phyloP scores from a whole-genome alignment of 1,284 basidiomycete species.

The Rhodotorula sp. region DNA sequence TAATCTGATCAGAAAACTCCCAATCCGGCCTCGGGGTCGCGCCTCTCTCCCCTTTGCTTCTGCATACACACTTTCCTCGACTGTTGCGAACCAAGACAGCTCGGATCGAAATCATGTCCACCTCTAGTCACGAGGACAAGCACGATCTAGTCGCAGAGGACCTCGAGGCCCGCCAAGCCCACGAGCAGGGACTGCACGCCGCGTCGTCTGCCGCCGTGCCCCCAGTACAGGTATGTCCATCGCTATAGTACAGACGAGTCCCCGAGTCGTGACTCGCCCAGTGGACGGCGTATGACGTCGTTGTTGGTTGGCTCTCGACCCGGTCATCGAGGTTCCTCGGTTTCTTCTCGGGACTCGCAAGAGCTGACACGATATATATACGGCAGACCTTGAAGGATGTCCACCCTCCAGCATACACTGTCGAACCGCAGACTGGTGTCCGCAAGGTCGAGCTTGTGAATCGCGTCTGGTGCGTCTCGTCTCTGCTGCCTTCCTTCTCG shows the following conservation, averaged over 20 bases:
- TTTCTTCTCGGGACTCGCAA: too few species aligned
- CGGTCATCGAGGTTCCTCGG: too few species aligned
- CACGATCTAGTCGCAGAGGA: background rate
- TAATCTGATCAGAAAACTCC: background rate
- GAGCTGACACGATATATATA: background rate
- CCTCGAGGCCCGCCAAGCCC: slow-evolving; percentile 4
- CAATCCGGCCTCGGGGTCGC: background rate
- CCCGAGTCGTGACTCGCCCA: too few species aligned
- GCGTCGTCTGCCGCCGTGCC: background rate
- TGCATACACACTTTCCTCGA: background rate
- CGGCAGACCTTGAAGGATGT: background rate
- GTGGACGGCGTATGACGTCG: too few species aligned
- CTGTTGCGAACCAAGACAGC: background rate
- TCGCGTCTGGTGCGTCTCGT: slow-evolving; percentile 31
- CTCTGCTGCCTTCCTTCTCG: background rate
- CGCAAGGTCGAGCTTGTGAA: slow-evolving; percentile 36
- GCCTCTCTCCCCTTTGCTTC: background rate
- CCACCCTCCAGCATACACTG: slow-evolving; percentile 6
- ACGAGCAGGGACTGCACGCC: background rate
- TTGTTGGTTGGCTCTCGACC: too few species aligned
- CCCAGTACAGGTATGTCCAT: slow-evolving; percentile 4
- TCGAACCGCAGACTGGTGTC: slow-evolving; percentile 33
- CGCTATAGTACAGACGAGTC: background rate
- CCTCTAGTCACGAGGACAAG: slow-evolving; percentile 8
- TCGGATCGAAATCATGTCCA: slow-evolving; percentile 8